A percentile compares a stretch with the other conserved stretches of the same genome.
Conservation (phyloP, 306 rosid genomes). For the Rosa persica region DNA sequence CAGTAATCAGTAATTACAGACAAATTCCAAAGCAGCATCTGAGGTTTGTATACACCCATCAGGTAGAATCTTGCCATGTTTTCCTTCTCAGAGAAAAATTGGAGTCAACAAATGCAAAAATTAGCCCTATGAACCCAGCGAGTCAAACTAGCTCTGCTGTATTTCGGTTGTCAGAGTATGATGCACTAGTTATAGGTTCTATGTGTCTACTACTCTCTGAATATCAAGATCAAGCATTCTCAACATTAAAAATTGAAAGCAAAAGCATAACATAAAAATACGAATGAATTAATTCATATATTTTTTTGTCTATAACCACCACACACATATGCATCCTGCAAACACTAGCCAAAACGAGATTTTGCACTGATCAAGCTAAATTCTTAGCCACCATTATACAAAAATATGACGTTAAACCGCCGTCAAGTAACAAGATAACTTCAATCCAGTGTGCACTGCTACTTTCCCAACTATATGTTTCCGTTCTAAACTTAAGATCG, state of each 20-base stretch:
- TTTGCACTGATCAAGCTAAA: no score
- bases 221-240: not conserved
- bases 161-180: not conserved
- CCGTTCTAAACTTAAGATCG: not conserved
- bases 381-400: not conserved
- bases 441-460: not conserved
- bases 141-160: not conserved
- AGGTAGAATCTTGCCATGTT: not conserved
- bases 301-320: no score
- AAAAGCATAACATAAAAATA: not conserved
- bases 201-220: not conserved
- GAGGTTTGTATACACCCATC: no score
- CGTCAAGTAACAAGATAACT: not conserved
- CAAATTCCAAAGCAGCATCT: not conserved
- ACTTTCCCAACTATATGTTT: not conserved
- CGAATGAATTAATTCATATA: no score
- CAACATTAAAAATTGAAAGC: not conserved
- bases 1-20: not conserved
- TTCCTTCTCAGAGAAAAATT: not conserved
- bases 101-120: not conserved
- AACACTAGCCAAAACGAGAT: not conserved
- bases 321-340: no score
- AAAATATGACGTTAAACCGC: not conserved
- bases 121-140: not conserved
- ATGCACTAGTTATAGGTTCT: not conserved